Evolutionary conservation across 345 rosid species (phyloP).

Genomic region (Citrus australasica): DNA sequence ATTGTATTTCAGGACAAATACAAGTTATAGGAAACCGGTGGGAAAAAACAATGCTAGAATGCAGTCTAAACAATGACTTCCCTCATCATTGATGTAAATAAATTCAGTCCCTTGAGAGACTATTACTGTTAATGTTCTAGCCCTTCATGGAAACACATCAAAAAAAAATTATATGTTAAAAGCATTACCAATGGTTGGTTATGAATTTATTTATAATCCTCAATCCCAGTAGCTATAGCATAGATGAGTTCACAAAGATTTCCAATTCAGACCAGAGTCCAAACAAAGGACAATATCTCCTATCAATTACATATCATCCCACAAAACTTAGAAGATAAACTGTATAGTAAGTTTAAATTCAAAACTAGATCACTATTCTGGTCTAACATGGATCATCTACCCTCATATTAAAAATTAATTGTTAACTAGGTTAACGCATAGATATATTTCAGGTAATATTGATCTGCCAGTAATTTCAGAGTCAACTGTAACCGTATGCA

Average conservation of each 20-base stretch:
- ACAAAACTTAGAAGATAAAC: neutral
- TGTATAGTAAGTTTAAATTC: neutral
- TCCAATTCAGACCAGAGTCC: neutral
- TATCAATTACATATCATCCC: neutral
- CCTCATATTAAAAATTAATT: neutral
- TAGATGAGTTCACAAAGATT: constrained; percentile 1
- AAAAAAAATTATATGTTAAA: neutral
- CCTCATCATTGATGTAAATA: neutral
- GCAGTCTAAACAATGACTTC: neutral
- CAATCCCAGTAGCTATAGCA: neutral
- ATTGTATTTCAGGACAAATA: neutral
- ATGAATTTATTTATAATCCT: constrained; percentile 1
- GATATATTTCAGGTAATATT: neutral
- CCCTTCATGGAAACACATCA: neutral
- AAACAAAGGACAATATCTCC: neutral
- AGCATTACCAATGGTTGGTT: neutral
- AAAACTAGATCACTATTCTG: neutral
- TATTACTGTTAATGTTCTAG: neutral
- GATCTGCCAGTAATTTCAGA: neutral
- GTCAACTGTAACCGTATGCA: neutral
- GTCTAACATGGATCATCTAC: neutral
- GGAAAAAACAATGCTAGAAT: neutral
- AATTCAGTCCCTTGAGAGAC: neutral
- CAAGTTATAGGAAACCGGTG: neutral
- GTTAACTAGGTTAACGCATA: neutral